Evolutionary conservation across 208 protist genomes (phyloP).

Genomic region (Leishmania martiniquensis): DNA sequence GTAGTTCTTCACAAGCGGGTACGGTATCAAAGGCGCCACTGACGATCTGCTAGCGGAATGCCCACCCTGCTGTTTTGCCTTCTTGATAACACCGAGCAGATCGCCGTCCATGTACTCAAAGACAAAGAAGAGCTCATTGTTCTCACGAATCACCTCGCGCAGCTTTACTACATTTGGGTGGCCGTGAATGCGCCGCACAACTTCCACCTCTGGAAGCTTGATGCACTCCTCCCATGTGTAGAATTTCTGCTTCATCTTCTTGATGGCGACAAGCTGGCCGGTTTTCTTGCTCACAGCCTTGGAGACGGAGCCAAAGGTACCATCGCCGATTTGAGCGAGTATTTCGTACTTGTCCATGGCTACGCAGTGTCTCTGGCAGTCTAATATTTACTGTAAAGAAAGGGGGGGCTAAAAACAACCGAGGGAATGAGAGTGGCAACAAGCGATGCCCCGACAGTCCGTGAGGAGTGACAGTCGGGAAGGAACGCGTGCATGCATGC

Average conservation of each 20-base stretch:
- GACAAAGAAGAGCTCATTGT: slow-evolving; percentile 97
- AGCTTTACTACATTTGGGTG: slow-evolving; percentile 98
- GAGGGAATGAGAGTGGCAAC: background rate
- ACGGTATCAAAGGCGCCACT: slow-evolving; percentile 65
- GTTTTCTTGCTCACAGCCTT: slow-evolving; percentile 93
- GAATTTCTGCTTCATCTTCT: slow-evolving; percentile 99
- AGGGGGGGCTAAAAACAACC: background rate
- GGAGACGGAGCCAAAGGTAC: slow-evolving; percentile 96
- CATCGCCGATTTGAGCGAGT: slow-evolving; percentile 95
- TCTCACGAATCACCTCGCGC: slow-evolving; percentile 96
- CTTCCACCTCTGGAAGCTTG: slow-evolving; percentile 94
- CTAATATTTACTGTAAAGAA: slow-evolving; percentile 20
- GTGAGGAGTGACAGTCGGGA: background rate
- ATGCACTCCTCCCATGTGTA: slow-evolving; percentile 98
- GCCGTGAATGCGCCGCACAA: slow-evolving; percentile 93
- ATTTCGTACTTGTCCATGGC: slow-evolving; percentile 95
- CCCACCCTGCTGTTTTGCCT: slow-evolving; percentile 83
- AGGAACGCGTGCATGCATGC: slow-evolving; percentile 1
- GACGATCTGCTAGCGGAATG: slow-evolving; percentile 23
- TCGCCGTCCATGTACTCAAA: slow-evolving; percentile 98
- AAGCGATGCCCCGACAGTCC: slow-evolving; percentile 7
- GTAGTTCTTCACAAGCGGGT: slow-evolving; percentile 90
- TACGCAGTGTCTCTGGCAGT: slow-evolving; percentile 3
- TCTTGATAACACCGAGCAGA: slow-evolving; percentile 95
- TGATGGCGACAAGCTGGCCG: slow-evolving; percentile 97